phyloP scores from a whole-genome alignment of 2,329 filamentous ascomycete species.

The Gliomastix tumulicola region DNA sequence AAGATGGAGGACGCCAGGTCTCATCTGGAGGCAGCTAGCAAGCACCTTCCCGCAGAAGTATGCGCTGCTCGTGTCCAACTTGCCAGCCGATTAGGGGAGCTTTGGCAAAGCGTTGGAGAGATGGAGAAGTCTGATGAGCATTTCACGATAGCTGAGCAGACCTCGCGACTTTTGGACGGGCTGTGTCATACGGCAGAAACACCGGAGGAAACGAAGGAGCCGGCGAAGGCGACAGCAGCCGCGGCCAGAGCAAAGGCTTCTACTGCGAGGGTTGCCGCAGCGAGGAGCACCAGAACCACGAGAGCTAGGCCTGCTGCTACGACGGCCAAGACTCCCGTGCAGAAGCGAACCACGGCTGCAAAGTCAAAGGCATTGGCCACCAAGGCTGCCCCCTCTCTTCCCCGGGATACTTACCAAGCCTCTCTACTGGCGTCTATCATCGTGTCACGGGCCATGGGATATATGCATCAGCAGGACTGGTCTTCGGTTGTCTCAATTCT shows the following conservation, averaged over 20 bases:
- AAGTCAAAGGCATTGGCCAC: slow-evolving; percentile 5
- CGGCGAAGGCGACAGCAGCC: slow-evolving; percentile 7
- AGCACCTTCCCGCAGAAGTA: slow-evolving; percentile 36
- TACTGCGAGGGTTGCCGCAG: slow-evolving; percentile 4
- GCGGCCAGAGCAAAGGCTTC: slow-evolving; percentile 4
- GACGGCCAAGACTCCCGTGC: slow-evolving; percentile 3
- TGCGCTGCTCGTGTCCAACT: slow-evolving; percentile 30
- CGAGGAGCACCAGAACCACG: slow-evolving; percentile 12
- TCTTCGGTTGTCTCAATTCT: slow-evolving; percentile 50
- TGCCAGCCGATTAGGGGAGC: slow-evolving; percentile 47
- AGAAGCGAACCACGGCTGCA: slow-evolving; percentile 1
- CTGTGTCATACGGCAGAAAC: no score
- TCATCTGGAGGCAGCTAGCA: slow-evolving; percentile 45
- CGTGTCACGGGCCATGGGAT: slow-evolving; percentile 31
- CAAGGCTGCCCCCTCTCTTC: slow-evolving; percentile 12
- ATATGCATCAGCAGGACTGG: slow-evolving; percentile 47
- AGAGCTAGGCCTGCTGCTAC: slow-evolving; percentile 6
- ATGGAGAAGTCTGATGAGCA: slow-evolving; percentile 33
- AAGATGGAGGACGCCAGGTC: slow-evolving; percentile 51
- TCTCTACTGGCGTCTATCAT: slow-evolving; percentile 26
- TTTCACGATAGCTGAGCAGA: slow-evolving; percentile 41
- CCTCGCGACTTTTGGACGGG: slow-evolving; percentile 25
- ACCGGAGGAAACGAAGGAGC: not conserved
- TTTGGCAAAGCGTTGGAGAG: slow-evolving; percentile 44
- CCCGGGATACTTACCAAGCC: slow-evolving; percentile 25